Evolutionary conservation across 2,329 filamentous ascomycete genomes (phyloP).

Genomic region (Cladosporium austrohemisphaericum): DNA sequence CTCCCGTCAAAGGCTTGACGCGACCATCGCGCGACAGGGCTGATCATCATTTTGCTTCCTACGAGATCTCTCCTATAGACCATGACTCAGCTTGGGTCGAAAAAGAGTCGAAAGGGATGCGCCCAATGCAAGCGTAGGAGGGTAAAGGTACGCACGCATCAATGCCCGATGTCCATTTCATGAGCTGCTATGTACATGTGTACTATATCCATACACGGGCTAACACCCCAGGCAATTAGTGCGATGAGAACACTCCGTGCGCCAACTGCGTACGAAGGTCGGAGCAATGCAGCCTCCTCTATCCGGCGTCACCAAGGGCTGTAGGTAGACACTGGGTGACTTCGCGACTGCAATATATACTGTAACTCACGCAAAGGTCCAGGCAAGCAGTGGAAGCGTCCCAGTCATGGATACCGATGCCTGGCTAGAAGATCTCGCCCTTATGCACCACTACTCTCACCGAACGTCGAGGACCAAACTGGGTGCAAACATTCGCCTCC

Average conservation of each 20-base stretch:
- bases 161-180: too few relatives aligned
- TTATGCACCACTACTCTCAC: conserved; percentile 27
- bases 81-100: conserved; percentile 24
- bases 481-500: conserved; percentile 17
- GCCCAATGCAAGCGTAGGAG: conserved; percentile 27
- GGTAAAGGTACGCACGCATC: conserved; percentile 21
- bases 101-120: conserved; percentile 29
- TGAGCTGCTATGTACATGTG: too few relatives aligned
- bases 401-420: conserved; percentile 16
- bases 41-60: too few relatives aligned
- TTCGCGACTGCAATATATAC: too few relatives aligned
- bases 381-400: conserved; percentile 1
- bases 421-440: conserved; percentile 29
- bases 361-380: background rate
- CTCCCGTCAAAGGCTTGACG: background rate
- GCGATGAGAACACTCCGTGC: conserved; percentile 26
- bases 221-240: conserved; percentile 15
- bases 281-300: conserved; percentile 23
- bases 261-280: conserved; percentile 23
- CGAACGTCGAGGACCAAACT: conserved; percentile 11
- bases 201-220: background rate
- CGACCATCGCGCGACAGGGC: too few relatives aligned
- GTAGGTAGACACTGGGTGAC: too few relatives aligned
- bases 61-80: too few relatives aligned
- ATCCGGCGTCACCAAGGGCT: conserved; percentile 7